Evolutionary conservation across 2,329 filamentous ascomycete species (phyloP).

Genomic region (Ustilaginoidea virens): DNA sequence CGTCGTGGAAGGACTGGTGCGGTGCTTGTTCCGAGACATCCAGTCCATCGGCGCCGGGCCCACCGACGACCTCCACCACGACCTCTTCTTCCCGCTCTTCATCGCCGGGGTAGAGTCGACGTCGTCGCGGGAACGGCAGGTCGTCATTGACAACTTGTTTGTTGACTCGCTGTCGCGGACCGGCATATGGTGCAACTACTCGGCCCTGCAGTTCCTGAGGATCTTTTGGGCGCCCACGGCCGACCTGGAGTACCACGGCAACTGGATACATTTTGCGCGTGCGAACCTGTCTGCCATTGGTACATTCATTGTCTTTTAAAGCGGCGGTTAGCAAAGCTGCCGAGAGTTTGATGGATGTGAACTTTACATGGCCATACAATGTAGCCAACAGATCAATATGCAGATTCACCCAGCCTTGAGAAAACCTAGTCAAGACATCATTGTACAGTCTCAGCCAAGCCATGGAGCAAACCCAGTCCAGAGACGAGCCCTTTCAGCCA

Average conservation of each 20-base stretch:
- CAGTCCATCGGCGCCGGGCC: slow-evolving; percentile 2
- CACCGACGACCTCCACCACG: slow-evolving; percentile 3
- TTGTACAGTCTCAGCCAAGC: too few relatives aligned
- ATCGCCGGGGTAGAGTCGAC: slow-evolving; percentile 4
- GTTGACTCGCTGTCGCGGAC: slow-evolving; percentile 2
- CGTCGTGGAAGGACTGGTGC: not conserved
- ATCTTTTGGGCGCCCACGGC: slow-evolving; percentile 2
- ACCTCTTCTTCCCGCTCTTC: slow-evolving; percentile 6
- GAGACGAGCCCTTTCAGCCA: too few relatives aligned
- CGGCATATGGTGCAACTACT: slow-evolving; percentile 6
- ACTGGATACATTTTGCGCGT: slow-evolving; percentile 5
- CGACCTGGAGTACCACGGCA: not conserved
- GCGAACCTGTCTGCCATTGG: slow-evolving; percentile 2
- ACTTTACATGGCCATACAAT: too few relatives aligned
- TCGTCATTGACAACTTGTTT: slow-evolving; percentile 2
- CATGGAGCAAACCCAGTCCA: too few relatives aligned
- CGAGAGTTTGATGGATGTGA: too few relatives aligned
- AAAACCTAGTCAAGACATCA: too few relatives aligned
- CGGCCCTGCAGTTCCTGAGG: slow-evolving; percentile 4
- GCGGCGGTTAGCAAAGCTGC: too few relatives aligned
- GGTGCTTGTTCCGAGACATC: slow-evolving; percentile 2
- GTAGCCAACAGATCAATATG: too few relatives aligned
- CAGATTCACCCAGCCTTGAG: too few relatives aligned
- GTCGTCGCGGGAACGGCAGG: not conserved
- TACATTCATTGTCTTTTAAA: slow-evolving; percentile 4